Evolutionary conservation across 2,329 filamentous ascomycete species (phyloP).

Genomic region (Capronia epimyces): DNA sequence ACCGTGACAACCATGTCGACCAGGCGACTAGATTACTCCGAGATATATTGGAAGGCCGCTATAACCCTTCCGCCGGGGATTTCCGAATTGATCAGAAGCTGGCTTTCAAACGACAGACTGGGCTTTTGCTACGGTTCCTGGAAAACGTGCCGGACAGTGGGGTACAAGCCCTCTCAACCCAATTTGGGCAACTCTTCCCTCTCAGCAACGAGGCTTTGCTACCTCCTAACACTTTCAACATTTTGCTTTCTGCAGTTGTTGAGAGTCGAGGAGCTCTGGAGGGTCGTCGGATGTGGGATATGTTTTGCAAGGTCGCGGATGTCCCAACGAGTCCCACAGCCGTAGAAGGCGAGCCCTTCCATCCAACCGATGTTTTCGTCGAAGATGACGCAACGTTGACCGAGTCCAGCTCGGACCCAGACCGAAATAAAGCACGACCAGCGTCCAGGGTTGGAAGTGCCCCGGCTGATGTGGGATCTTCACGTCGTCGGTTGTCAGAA

Average conservation of each 20-base stretch:
- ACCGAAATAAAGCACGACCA: too few species aligned
- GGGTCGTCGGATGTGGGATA: slow-evolving; percentile 46
- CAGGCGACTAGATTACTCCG: slow-evolving; percentile 13
- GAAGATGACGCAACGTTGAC: background rate
- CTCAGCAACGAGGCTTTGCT: slow-evolving; percentile 22
- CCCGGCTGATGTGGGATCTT: too few species aligned
- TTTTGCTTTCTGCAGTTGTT: slow-evolving; percentile 49
- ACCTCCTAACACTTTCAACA: slow-evolving; percentile 21
- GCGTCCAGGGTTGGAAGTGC: too few species aligned
- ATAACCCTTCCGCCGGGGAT: slow-evolving; percentile 14
- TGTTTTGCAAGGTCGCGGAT: slow-evolving; percentile 42
- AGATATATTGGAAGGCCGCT: slow-evolving; percentile 20
- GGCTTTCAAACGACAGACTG: slow-evolving; percentile 24
- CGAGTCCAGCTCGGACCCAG: background rate
- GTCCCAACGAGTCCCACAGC: background rate
- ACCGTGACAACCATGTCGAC: slow-evolving; percentile 3
- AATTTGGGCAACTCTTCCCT: slow-evolving; percentile 14
- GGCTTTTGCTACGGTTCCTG: slow-evolving; percentile 23
- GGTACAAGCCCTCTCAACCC: slow-evolving; percentile 7
- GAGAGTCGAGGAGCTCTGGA: slow-evolving; percentile 44
- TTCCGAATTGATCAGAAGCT: slow-evolving; percentile 18
- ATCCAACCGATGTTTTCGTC: too few species aligned
- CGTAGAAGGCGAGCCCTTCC: too few species aligned
- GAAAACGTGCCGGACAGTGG: slow-evolving; percentile 13
- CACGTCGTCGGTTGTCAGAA: too few species aligned